These are phyloP conservation scores for Boechera divaricarpa DNA, from an alignment of 345 rosid genomes.

Conservation along the genomic window DNA sequence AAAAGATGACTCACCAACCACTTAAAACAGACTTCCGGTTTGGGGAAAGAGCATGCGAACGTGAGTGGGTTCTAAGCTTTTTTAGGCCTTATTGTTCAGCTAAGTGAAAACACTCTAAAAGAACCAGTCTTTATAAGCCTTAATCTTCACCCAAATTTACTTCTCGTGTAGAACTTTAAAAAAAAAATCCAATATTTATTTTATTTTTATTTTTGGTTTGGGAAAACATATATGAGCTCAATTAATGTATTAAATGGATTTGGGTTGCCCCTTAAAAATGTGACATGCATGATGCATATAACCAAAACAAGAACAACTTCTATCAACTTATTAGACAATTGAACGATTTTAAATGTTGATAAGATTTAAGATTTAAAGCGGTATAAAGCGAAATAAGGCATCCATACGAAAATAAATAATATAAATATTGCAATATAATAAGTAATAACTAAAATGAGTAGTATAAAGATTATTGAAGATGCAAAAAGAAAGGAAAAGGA, in stretches of 20 bases:
- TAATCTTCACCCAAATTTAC: background rate
- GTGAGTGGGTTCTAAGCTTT: background rate
- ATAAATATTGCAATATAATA: background rate
- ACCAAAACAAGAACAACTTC: background rate
- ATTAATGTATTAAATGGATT: background rate
- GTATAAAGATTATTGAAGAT: constrained; percentile 13
- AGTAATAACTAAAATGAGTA: background rate
- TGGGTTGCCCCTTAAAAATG: background rate
- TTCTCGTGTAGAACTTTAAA: background rate
- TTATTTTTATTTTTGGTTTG: background rate
- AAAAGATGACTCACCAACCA: constrained; percentile 7
- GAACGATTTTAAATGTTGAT: background rate
- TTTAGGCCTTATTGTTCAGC: background rate
- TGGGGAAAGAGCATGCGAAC: background rate
- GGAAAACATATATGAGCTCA: background rate
- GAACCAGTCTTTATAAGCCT: background rate
- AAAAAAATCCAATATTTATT: background rate
- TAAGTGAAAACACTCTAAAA: background rate
- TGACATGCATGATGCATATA: constrained; percentile 1
- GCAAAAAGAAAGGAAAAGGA: constrained; percentile 22
- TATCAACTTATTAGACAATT: background rate
- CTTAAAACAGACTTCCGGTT: background rate
- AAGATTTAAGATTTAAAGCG: background rate
- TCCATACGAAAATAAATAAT: background rate
- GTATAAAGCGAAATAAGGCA: background rate